These are phyloP conservation scores for Kwoniella sp. DNA, from an alignment of 768 basidiomycete species.

Conservation along the genomic window DNA sequence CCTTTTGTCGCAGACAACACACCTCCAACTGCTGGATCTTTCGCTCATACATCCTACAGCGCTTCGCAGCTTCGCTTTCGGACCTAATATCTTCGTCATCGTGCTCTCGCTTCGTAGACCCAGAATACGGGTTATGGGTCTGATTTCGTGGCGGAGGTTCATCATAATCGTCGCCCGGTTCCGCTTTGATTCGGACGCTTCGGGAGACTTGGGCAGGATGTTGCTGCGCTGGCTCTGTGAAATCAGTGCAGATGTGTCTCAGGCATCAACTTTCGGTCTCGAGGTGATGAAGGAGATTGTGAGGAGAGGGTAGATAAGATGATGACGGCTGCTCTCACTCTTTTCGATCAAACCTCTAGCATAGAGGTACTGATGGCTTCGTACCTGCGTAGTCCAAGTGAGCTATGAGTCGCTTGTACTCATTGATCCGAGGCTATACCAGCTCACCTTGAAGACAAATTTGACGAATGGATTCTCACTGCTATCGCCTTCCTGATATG, in stretches of 20 bases:
- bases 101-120: background rate
- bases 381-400: background rate
- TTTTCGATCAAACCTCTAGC: constrained; percentile 5
- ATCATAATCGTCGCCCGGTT: background rate
- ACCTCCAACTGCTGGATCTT: background rate
- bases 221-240: constrained; percentile 19
- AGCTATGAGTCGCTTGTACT: background rate
- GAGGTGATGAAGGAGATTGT: no score
- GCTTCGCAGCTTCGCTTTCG: background rate
- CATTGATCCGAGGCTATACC: background rate
- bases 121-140: background rate
- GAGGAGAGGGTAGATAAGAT: background rate
- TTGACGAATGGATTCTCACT: constrained; percentile 1
- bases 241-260: background rate
- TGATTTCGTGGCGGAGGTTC: background rate
- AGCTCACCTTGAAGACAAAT: constrained; percentile 26
- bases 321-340: constrained; percentile 1
- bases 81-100: background rate
- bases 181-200: constrained; percentile 13
- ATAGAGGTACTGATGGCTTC: constrained; percentile 10
- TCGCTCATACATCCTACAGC: background rate
- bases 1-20: background rate
- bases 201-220: constrained; percentile 17
- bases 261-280: no score
- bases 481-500: constrained; percentile 4